These are phyloP conservation scores for Myrica gale DNA, from an alignment of 306 rosid genomes.

Conservation along the genomic window DNA sequence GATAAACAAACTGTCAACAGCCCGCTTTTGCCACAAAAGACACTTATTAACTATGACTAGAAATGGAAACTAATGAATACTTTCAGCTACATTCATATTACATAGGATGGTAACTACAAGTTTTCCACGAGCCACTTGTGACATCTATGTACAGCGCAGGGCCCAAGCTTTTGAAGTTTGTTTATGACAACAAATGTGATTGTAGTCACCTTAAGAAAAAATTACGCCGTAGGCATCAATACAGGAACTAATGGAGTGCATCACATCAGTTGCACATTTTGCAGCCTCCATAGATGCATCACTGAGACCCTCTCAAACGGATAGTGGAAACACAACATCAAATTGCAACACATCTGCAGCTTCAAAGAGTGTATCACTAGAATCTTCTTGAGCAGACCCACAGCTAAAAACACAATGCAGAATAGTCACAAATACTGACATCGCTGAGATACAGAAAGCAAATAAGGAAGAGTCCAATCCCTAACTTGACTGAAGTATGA, in stretches of 20 bases:
- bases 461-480: constrained; percentile 16
- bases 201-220: constrained; percentile 63
- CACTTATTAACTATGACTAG: constrained; percentile 39
- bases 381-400: constrained; percentile 39
- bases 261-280: constrained; percentile 36
- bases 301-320: constrained; percentile 35
- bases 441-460: not conserved
- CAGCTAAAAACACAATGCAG: constrained; percentile 42
- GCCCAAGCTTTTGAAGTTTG: constrained; percentile 57
- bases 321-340: constrained; percentile 33
- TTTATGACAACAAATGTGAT: constrained; percentile 51
- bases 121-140: constrained; percentile 51
- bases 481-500: constrained; percentile 9
- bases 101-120: constrained; percentile 62
- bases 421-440: constrained; percentile 26
- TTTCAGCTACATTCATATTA: constrained; percentile 49
- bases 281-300: constrained; percentile 43
- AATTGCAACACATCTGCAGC: constrained; percentile 43
- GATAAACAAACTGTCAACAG: constrained; percentile 36
- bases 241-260: constrained; percentile 46
- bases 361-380: constrained; percentile 28
- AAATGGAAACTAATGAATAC: constrained; percentile 34
- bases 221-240: constrained; percentile 48
- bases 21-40: constrained; percentile 39
- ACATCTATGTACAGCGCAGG: constrained; percentile 73